Conservation (phyloP, 2,329 filamentous ascomycete genomes). For the Fusarium sp. region DNA sequence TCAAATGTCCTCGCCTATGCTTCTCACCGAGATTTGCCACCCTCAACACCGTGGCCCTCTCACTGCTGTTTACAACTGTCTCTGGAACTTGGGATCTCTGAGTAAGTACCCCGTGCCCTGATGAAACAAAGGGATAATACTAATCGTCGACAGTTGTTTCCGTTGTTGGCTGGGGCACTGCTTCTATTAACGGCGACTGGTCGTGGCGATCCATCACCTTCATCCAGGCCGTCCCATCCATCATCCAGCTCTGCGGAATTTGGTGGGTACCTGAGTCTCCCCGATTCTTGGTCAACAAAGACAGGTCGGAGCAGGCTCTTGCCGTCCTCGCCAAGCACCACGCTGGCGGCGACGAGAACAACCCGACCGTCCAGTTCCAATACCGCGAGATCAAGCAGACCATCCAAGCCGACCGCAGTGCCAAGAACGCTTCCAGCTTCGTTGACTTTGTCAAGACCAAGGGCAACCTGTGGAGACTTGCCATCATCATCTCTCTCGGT, state of each 20-base stretch:
- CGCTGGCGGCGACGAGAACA: slow-evolving; percentile 71
- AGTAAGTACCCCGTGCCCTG: slow-evolving; percentile 36
- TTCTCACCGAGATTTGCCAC: slow-evolving; percentile 78
- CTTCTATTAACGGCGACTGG: slow-evolving; percentile 72
- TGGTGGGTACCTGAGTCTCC: slow-evolving; percentile 79
- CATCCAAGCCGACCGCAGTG: slow-evolving; percentile 70
- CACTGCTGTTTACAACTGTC: slow-evolving; percentile 77
- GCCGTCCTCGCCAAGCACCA: slow-evolving; percentile 75
- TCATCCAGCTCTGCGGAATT: slow-evolving; percentile 76
- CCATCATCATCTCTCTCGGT: slow-evolving; percentile 74
- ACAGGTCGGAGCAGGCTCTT: slow-evolving; percentile 74
- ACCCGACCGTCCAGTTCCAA: slow-evolving; percentile 76
- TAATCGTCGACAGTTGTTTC: slow-evolving; percentile 62
- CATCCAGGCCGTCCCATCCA: slow-evolving; percentile 74
- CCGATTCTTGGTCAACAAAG: slow-evolving; percentile 76
- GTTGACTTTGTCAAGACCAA: slow-evolving; percentile 73
- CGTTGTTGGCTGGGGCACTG: slow-evolving; percentile 76
- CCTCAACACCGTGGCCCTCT: slow-evolving; percentile 78
- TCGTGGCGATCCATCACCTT: slow-evolving; percentile 78
- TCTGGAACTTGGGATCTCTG: slow-evolving; percentile 75
- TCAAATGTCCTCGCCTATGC: slow-evolving; percentile 75
- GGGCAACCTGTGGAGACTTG: slow-evolving; percentile 76
- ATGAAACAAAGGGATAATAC: background rate
- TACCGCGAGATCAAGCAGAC: slow-evolving; percentile 78
- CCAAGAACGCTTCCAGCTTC: slow-evolving; percentile 67